Evolutionary conservation across 805 yeast species (phyloP), one percentile per base, ranked within the genome.

Genomic region (Nakazawaea anatomiae): DNA sequence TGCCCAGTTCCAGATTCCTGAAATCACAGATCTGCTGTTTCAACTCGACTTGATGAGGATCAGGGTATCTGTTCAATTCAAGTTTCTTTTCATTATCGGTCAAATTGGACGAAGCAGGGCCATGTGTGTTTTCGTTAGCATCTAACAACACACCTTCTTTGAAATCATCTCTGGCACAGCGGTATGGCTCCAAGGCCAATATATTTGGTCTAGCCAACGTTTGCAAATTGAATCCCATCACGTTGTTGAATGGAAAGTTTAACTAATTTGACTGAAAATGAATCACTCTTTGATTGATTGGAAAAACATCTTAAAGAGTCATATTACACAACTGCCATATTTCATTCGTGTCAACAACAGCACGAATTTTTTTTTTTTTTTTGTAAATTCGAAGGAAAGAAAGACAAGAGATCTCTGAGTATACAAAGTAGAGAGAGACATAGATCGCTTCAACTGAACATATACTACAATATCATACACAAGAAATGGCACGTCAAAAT

Each of bases 81-180:
- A 81, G 69, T 1, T 57, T 52, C 11, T 64, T 52, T 54, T 86
- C 92, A 1, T 66, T 67, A 1, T 58, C 57, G 4, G 74, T 65
- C 28, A 81, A 57, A 6, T 68, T 66, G 1, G 69, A 52, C 12
- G 89, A 67, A 1, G 96, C 81, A 4, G 97, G 92, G 0, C 98
- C 99, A 62, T 85, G 87, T 2, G 98, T 85, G 65, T 94, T 94
- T 68, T 94, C 99, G 62, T 94, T 94, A 51, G 99, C 99, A 67
- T 94, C 99, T 48, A 94, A 73, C 27, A 94, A 73, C 42, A 94
- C 75, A 32, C 99, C 99, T 38, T 77, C 89, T 52, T 80, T 86
- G 74, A 84, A 92, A 63, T 92, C 98, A 62, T 94, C 99, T 69
- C 99, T 75, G 4, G 99, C 99, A 68, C 99, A 94, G 48, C 96